Conservation (phyloP, 2,329 filamentous ascomycete species). For the Sarocladium brachiariae region DNA sequence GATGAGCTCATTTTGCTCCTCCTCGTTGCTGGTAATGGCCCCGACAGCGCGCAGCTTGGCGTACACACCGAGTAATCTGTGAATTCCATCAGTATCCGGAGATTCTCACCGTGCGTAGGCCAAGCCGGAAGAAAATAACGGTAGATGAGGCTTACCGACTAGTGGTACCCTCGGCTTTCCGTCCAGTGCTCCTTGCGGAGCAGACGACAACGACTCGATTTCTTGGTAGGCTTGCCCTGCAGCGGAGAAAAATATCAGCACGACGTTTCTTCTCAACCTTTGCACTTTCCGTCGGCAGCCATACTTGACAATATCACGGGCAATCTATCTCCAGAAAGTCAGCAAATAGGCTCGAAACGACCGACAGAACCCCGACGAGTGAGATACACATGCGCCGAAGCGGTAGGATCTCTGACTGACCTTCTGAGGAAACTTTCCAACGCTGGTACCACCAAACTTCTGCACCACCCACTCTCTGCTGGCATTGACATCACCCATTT, state of each 20-base stretch:
- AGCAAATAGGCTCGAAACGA: conserved; percentile 7
- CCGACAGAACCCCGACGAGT: neutral
- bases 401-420: conserved; percentile 33
- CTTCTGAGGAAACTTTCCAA: conserved; percentile 84
- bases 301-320: conserved; percentile 36
- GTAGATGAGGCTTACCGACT: conserved; percentile 60
- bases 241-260: neutral
- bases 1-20: conserved; percentile 46
- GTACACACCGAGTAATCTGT: conserved; percentile 53
- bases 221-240: conserved; percentile 45
- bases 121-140: too few relatives aligned
- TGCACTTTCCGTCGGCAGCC: conserved; percentile 9
- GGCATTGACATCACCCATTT: conserved; percentile 13
- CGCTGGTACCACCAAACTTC: conserved; percentile 92
- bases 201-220: conserved; percentile 88
- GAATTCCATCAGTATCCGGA: too few relatives aligned
- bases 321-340: conserved; percentile 31
- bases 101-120: too few relatives aligned
- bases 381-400: conserved; percentile 11
- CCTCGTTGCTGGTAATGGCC: conserved; percentile 43
- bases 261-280: neutral
- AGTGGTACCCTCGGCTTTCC: conserved; percentile 91
- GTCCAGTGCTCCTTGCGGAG: conserved; percentile 88
- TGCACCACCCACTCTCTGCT: conserved; percentile 72
- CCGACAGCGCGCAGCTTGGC: conserved; percentile 49